phyloP scores from a whole-genome alignment of 139 green algal species.

The Ostreobium quekettii region DNA sequence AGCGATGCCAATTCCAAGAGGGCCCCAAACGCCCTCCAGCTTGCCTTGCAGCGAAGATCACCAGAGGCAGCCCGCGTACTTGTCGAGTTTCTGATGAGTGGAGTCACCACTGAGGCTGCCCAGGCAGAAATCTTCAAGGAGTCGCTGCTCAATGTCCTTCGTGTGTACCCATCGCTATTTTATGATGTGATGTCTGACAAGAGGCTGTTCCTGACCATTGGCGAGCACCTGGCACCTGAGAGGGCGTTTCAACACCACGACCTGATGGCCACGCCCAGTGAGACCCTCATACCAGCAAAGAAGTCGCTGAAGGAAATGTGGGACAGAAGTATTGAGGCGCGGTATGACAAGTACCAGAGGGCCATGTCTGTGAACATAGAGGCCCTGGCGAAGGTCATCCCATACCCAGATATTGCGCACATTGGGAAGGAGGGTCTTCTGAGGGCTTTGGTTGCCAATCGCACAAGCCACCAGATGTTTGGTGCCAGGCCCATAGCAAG shows the following conservation, averaged over 20 bases:
- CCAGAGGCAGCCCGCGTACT: too few relatives aligned
- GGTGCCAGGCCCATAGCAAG: background rate
- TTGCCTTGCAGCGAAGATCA: too few relatives aligned
- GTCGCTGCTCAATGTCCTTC: background rate
- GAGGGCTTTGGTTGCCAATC: background rate
- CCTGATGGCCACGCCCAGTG: too few relatives aligned
- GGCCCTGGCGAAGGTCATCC: constrained; percentile 9
- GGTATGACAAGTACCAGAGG: too few relatives aligned
- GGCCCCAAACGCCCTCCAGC: too few relatives aligned
- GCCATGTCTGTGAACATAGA: background rate
- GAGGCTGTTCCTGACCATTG: background rate
- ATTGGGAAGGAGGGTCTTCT: constrained; percentile 4
- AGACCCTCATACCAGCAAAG: too few relatives aligned
- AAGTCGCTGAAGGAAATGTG: background rate
- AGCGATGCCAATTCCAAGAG: too few relatives aligned
- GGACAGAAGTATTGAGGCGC: too few relatives aligned
- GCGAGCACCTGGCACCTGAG: constrained; percentile 2
- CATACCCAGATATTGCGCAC: constrained; percentile 16
- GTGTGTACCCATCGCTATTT: constrained; percentile 6
- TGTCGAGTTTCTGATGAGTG: constrained; percentile 1
- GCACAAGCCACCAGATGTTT: constrained; percentile 1
- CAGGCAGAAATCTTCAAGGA: background rate
- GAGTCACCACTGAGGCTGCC: background rate
- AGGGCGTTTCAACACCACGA: too few relatives aligned
- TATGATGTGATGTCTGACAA: constrained; percentile 5